Evolutionary conservation across 148 eudicot genomes (phyloP), one percentile per base, ranked within the genome.

Genomic region (Vaccinium corymbosum): DNA sequence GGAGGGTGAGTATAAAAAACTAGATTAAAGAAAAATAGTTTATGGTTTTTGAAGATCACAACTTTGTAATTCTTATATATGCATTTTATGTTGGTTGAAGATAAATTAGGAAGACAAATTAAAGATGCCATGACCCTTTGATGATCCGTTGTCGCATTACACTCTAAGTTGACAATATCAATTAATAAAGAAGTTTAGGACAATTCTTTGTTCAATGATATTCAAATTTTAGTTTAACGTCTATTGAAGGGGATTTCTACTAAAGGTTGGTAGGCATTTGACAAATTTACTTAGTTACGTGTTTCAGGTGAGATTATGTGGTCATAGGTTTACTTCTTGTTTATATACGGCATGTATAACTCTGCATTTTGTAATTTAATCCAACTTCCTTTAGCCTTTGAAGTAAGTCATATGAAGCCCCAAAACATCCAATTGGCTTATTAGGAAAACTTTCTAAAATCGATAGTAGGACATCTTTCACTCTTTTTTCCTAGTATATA

Each of bases 1-100:
- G 95, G 98, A 88, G 86, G 98, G 98, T 95, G 73, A 92, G 94
- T 89, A 66, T 29, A 42, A 66, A 51, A 9, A 27, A 61, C 71
- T 50, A 8, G n/a, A 27, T 49, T 49, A 17, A 62, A 46, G 20
- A 51, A 70, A 20, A 82, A 11, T 42, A 10, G 32, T 68, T 11
- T 19, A 19, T 72, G 10, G 15, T 17, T 78, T 11, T 13, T 27
- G 80, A 38, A 57, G 20, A 35, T 52, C 20, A n/a, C 10, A 68
- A 22, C 29, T 10, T 25, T 52, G 29, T 25, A 3, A n/a, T 3
- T 42, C 22, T 32, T 9, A 1, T 25, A 78, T 51, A 78, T 51
- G 52, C 29, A 42, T 76, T 68, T 70, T 84, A 16, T 72, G 74
- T 70, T 52, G 83, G 83, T 8, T 17, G 22, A 79, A 53, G 81